A percentile compares a stretch with the other conserved stretches of the same genome.
phyloP scores from a whole-genome alignment of 164 flowering plant species.

The Paratinospora sagittata region DNA sequence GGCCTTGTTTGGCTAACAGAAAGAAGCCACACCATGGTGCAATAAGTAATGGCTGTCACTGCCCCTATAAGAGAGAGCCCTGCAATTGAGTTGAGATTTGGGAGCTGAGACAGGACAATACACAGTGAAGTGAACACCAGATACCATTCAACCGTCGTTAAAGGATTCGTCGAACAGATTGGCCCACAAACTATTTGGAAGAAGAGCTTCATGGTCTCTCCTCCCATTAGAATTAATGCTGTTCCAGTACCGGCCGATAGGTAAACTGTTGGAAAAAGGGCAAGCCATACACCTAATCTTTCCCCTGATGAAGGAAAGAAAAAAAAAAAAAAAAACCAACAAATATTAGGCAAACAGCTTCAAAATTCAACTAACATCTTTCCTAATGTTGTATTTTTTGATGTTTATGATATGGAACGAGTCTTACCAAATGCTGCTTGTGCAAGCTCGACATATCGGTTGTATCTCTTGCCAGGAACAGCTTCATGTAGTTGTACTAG shows the following conservation, averaged over 20 bases:
- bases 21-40: conserved; percentile 97
- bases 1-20: conserved; percentile 91
- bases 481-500: conserved; percentile 97
- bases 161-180: conserved; percentile 73
- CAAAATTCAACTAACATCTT: too few species aligned
- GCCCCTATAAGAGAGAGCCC: conserved; percentile 97
- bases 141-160: conserved; percentile 96
- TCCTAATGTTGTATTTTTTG: too few species aligned
- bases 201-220: conserved; percentile 97
- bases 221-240: conserved; percentile 92
- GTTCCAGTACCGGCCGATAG: conserved; percentile 96
- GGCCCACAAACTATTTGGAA: conserved; percentile 96
- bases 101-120: conserved; percentile 93
- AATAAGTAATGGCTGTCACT: conserved; percentile 85
- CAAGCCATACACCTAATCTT: conserved; percentile 89
- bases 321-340: conserved; percentile 5
- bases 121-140: conserved; percentile 90
- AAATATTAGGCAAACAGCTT: background rate
- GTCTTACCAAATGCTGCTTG: conserved; percentile 94
- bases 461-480: conserved; percentile 95
- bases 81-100: conserved; percentile 95
- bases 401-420: background rate
- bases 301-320: conserved; percentile 47
- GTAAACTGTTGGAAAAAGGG: conserved; percentile 92
- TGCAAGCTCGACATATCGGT: conserved; percentile 96